A percentile compares a stretch with the other conserved stretches of the same genome.
Evolutionary conservation across 345 rosid species (phyloP).

Genomic region (Gossypium sturtianum): DNA sequence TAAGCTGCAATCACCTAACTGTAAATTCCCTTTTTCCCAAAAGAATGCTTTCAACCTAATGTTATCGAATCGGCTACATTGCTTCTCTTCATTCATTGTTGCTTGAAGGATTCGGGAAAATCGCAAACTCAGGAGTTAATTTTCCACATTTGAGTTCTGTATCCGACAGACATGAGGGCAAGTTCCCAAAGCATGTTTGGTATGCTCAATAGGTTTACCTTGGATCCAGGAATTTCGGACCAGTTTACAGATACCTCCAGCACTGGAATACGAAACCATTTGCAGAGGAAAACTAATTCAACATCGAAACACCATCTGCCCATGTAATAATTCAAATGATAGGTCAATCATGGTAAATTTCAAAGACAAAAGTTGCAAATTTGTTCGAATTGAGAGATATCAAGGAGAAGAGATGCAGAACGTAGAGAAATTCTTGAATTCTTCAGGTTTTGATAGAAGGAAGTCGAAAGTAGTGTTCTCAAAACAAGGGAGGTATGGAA

Average conservation of each 20-base stretch:
- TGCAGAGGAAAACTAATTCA: conserved; percentile 87
- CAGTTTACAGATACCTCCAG: conserved; percentile 84
- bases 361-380: no score
- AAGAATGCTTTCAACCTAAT: not conserved
- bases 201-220: conserved; percentile 81
- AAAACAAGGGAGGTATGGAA: not conserved
- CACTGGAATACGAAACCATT: conserved; percentile 66
- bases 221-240: conserved; percentile 97
- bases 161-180: conserved; percentile 80
- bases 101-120: not conserved
- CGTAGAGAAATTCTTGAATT: not conserved
- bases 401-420: no score
- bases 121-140: conserved; percentile 28
- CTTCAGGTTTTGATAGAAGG: not conserved
- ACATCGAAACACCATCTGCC: conserved; percentile 99
- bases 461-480: not conserved
- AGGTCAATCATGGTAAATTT: no score
- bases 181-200: conserved; percentile 98
- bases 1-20: not conserved
- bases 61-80: not conserved
- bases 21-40: not conserved
- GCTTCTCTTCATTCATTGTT: not conserved
- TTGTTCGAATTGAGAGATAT: not conserved
- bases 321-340: not conserved
- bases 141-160: conserved; percentile 81